phyloP scores from a whole-genome alignment of 2,329 filamentous ascomycete species.

The Fusarium proliferatum region DNA sequence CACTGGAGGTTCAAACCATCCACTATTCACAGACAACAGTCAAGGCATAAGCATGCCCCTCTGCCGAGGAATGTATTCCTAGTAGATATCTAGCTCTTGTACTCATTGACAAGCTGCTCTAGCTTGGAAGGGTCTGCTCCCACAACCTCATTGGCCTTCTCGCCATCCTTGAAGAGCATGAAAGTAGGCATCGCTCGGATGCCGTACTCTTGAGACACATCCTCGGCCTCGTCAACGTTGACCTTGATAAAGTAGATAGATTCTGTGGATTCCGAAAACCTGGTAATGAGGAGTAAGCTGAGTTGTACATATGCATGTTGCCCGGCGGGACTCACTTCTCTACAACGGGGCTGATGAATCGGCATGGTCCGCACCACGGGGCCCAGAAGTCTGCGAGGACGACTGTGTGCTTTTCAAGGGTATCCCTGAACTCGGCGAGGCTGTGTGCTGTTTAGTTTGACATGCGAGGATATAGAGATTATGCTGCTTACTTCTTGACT shows the following conservation, averaged over 20 bases:
- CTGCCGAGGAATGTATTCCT: background rate
- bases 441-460: accelerated
- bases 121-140: background rate
- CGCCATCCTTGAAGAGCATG: background rate
- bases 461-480: accelerated
- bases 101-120: background rate
- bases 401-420: background rate
- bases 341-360: background rate
- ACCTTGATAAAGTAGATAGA: background rate
- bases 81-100: background rate
- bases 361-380: conserved; percentile 19
- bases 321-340: background rate
- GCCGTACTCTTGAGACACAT: background rate
- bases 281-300: background rate
- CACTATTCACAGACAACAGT: background rate
- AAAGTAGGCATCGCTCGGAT: conserved; percentile 23
- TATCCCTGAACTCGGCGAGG: background rate
- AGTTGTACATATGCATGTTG: accelerated
- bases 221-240: background rate
- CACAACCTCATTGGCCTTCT: background rate
- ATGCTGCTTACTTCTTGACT: background rate
- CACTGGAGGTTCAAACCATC: background rate
- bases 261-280: accelerated
- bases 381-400: conserved; percentile 16
- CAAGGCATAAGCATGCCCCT: background rate